Base-by-base conservation (phyloP, 176 grass and related monocot genomes). In the Carex parvula region DNA sequence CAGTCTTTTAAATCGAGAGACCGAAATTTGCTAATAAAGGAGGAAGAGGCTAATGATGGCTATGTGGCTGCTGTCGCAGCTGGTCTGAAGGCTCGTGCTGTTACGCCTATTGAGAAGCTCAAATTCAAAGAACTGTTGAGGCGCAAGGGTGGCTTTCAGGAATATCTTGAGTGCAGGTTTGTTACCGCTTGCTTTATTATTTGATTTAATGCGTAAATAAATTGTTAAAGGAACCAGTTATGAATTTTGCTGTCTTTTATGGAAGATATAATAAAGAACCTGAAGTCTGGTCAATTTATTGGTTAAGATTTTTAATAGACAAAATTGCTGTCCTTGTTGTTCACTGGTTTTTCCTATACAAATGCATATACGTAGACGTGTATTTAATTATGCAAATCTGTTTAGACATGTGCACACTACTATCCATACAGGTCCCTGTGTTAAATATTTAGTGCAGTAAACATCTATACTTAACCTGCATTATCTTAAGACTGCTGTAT, bases 161-260 rank as follows among this genome's bases (percentile, higher is more conserved):
- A 99, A 58, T 99, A 99, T 84, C 79, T 99, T 64, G 96, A 99
- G 29, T 93, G 92, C 91, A 94, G 96, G 96, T 95, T 60, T 64
- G 63, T 85, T 85, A 46, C 44, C 76, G 35, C 57, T 14, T 84
- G 17, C 32, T 60, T 46, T 83, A 64, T 84, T 85, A 78, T 80
- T 56, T 68, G 68, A 86, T 83, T 39, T 74, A 62, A 30, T 37
- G 55, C 64, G 44, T 77, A 56, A 8, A 13, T 76, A 55, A 75
- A 77, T 77, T 32, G 72, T 77, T 30, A 77, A 56, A 30, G 48
- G 24, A 11, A 21, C 46, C 50, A 32, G n/a, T 55, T 33, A 78
- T 18, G 50, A 57, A 78, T 3, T 71, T 71, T n/a, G 3, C 8
- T 48, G 1, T 42, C 18, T 46, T 46, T 11, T 71, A 10, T 10